phyloP scores from a whole-genome alignment of 768 basidiomycete genomes.

The Phlebiopsis gigantea region DNA sequence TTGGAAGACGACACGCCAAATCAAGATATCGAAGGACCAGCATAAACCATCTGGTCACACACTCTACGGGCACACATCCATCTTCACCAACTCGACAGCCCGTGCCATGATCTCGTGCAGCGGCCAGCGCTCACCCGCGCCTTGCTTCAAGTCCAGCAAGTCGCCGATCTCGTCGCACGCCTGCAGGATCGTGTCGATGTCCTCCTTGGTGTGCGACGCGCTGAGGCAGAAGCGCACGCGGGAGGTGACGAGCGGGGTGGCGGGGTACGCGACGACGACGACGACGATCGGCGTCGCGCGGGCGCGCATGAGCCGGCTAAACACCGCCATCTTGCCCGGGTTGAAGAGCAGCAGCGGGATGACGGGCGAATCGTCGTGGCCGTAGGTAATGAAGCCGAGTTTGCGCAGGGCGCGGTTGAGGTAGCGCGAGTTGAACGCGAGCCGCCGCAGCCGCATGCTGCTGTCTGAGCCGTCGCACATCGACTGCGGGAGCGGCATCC shows the following conservation, averaged over 20 bases:
- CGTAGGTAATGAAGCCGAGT: conserved; percentile 96
- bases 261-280: conserved; percentile 88
- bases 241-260: conserved; percentile 82
- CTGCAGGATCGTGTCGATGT: conserved; percentile 78
- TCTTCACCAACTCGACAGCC: conserved; percentile 71
- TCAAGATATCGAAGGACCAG: background rate
- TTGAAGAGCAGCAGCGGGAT: conserved; percentile 90
- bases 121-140: conserved; percentile 64
- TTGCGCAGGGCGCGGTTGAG: conserved; percentile 80
- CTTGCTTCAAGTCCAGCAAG: conserved; percentile 85
- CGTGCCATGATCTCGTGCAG: conserved; percentile 66
- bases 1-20: background rate
- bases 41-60: background rate
- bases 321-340: conserved; percentile 90
- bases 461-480: conserved; percentile 86
- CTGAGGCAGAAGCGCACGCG: conserved; percentile 93
- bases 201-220: conserved; percentile 94
- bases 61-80: conserved; percentile 23
- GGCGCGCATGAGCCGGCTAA: conserved; percentile 81
- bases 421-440: conserved; percentile 96
- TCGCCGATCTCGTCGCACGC: conserved; percentile 94
- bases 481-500: conserved; percentile 69
- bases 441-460: conserved; percentile 68
- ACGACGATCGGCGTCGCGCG: conserved; percentile 77
- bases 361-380: conserved; percentile 86